Conservation (phyloP, 108 stramenopile species). For the Fistulifera pelliculosa region DNA sequence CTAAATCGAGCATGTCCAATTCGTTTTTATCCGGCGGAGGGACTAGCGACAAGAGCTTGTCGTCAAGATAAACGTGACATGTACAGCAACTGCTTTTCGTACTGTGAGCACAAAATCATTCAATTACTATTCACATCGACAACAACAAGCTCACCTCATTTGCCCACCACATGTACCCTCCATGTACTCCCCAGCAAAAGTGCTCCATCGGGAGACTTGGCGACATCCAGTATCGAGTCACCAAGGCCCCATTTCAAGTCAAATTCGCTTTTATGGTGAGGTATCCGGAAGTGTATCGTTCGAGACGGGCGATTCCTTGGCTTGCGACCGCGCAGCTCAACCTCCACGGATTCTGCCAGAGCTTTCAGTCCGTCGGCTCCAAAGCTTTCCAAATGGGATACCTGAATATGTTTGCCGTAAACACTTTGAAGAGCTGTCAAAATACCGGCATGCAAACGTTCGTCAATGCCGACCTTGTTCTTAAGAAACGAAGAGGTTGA, state of each 20-base stretch:
- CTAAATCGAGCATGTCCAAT: constrained; percentile 66
- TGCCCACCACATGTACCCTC: constrained; percentile 71
- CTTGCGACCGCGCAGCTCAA: background rate
- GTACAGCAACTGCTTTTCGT: constrained; percentile 56
- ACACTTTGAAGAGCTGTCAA: constrained; percentile 18
- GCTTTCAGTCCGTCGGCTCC: constrained; percentile 19
- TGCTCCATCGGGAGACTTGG: constrained; percentile 5
- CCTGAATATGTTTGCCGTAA: constrained; percentile 12
- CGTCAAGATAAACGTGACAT: constrained; percentile 63
- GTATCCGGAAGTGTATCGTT: constrained; percentile 6
- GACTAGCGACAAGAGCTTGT: constrained; percentile 41
- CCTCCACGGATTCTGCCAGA: constrained; percentile 15
- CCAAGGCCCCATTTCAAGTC: constrained; percentile 16
- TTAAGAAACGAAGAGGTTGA: too few species aligned
- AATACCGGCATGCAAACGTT: constrained; percentile 12
- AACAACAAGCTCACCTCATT: constrained; percentile 21
- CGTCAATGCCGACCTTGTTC: background rate
- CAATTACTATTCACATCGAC: constrained; percentile 1
- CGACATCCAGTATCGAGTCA: constrained; percentile 19
- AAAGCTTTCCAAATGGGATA: constrained; percentile 18
- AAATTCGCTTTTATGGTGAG: constrained; percentile 18
- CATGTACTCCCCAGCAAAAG: constrained; percentile 42
- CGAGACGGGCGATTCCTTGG: constrained; percentile 5
- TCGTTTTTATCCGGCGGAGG: constrained; percentile 44
- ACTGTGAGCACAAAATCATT: too few species aligned